A percentile compares a stretch with the other conserved stretches of the same genome.
These are phyloP conservation scores for Pleurotus djamor DNA, from an alignment of 768 basidiomycete genomes.

Conservation along the genomic window DNA sequence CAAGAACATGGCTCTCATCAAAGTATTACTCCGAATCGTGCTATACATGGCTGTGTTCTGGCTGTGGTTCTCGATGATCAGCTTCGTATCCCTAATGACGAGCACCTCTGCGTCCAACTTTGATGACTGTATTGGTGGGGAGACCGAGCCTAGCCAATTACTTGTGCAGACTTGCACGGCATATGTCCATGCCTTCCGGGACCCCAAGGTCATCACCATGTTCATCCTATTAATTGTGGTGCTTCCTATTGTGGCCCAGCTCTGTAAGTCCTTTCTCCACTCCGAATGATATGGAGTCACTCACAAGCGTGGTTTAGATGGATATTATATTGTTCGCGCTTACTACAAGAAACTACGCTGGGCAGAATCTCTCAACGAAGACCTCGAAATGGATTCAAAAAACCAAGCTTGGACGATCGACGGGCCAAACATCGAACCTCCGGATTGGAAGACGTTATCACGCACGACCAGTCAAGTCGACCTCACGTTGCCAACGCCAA, in stretches of 20 bases:
- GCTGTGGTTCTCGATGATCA: background rate
- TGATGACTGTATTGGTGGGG: background rate
- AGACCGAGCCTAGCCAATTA: background rate
- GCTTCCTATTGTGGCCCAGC: background rate
- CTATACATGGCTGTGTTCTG: background rate
- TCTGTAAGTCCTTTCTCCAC: background rate
- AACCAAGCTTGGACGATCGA: slow-evolving; percentile 1
- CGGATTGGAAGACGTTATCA: background rate
- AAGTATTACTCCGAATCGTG: slow-evolving; percentile 1
- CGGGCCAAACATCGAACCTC: background rate
- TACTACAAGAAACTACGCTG: background rate
- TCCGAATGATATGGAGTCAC: background rate
- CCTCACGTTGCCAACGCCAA: background rate
- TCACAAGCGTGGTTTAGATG: background rate
- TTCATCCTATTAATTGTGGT: background rate
- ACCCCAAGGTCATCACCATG: background rate
- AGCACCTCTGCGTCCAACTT: background rate
- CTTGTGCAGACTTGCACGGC: background rate
- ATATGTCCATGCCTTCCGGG: background rate
- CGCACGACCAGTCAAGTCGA: background rate
- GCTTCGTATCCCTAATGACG: background rate
- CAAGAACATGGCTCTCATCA: background rate
- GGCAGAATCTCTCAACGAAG: background rate
- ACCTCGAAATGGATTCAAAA: background rate
- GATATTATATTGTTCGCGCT: slow-evolving; percentile 1